Evolutionary conservation across 2,329 filamentous ascomycete species (phyloP).

Genomic region (Aspergillus luchuensis): DNA sequence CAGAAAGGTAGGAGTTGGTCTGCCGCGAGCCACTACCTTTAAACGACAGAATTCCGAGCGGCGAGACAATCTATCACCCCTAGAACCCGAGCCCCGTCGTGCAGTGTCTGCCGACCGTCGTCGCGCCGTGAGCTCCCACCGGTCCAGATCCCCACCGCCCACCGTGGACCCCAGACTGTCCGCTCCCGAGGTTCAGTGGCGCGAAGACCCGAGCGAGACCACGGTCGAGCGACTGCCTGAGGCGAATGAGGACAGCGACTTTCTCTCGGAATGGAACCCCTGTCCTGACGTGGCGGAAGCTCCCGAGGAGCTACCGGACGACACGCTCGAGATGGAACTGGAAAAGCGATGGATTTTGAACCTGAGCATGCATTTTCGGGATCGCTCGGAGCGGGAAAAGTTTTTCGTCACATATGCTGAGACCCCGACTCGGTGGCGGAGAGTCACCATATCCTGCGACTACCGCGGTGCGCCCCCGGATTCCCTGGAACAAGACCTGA

Average conservation of each 20-base stretch:
- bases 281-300: slow-evolving; percentile 28
- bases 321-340: slow-evolving; percentile 72
- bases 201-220: slow-evolving; percentile 34
- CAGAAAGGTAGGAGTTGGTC: slow-evolving; percentile 68
- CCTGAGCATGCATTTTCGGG: slow-evolving; percentile 95
- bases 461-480: slow-evolving; percentile 78
- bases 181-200: slow-evolving; percentile 45
- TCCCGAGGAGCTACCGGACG: slow-evolving; percentile 33
- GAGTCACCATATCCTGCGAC: slow-evolving; percentile 91
- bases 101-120: slow-evolving; percentile 63
- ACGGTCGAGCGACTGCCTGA: slow-evolving; percentile 36
- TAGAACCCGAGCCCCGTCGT: slow-evolving; percentile 65
- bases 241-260: slow-evolving; percentile 32
- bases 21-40: slow-evolving; percentile 77
- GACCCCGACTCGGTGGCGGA: slow-evolving; percentile 73
- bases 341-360: slow-evolving; percentile 94
- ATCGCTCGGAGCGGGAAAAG: slow-evolving; percentile 90
- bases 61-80: slow-evolving; percentile 70
- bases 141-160: slow-evolving; percentile 47
- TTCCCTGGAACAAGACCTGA: slow-evolving; percentile 83
- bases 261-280: slow-evolving; percentile 32
- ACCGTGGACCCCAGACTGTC: slow-evolving; percentile 41
- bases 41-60: slow-evolving; percentile 80
- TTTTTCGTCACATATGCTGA: slow-evolving; percentile 97
- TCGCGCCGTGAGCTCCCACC: slow-evolving; percentile 45